Evolutionary conservation across 2,329 filamentous ascomycete species (phyloP), one percentile per base, ranked within the genome.

Genomic region (Cryphonectria naterciae): DNA sequence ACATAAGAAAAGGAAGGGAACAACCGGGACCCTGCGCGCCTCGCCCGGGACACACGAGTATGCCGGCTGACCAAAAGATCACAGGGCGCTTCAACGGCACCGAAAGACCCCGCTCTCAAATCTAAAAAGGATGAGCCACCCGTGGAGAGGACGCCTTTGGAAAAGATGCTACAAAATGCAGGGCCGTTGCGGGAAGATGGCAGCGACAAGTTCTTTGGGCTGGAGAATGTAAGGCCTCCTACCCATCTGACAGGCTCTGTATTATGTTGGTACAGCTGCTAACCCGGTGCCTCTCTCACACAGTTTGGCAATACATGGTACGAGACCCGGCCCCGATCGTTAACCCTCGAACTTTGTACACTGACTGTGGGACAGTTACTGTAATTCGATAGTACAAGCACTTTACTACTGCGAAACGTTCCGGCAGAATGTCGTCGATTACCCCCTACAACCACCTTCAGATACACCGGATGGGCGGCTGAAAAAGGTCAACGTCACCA

Each of bases 241-340:
- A 67, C 74, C 73, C 69, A 73, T 62, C 64, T 69, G 52, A 66
- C 62, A 70, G 41, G 43, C 58, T 54, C 58, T 22, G 49, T 28
- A 11, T 25, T 15, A 11, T 28, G 19, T 17, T 28, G 10, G 35
- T 41, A 43, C 43, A 56, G 61, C 13, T 56, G 60, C 71, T 73
- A 71, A 73, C 62, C 15, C 43, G 39, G 49, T 54, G 25, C 54
- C 41, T 67, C 63, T 49, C 46, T n/a, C 81, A 32, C 32, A 32
- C 32, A 98, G 94, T 98, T 97, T 84, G 95, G 95, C 79, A 98
- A 97, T 79, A 98, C 95, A 80, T 98, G 95, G 95, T 97, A 92
- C 78, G 84, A 75, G 54, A 49, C 65, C 69, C 72, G 73, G 39
- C 61, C 68, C 68, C 62, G 54, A 63, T 54, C 37, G 15, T 58